phyloP scores from a whole-genome alignment of 306 rosid genomes.

The Gastrolobium villosum region DNA sequence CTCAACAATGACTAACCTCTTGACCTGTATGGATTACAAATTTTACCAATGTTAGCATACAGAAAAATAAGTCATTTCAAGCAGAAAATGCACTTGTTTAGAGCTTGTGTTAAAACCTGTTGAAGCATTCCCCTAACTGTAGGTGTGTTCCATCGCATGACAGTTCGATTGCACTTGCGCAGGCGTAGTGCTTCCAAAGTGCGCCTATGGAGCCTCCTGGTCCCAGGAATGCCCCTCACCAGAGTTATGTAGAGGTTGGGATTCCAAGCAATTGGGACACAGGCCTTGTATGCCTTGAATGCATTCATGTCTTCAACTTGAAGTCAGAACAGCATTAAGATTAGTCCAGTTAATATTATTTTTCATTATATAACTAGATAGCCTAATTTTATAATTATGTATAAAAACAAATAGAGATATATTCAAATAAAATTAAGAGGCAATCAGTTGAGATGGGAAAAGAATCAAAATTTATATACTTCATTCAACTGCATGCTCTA shows the following conservation, averaged over 20 bases:
- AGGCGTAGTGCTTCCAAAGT: constrained; percentile 90
- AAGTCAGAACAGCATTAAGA: constrained; percentile 53
- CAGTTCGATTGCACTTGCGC: constrained; percentile 89
- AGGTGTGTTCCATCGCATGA: constrained; percentile 95
- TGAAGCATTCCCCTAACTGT: constrained; percentile 94
- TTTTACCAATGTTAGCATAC: constrained; percentile 37
- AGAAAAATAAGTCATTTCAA: constrained; percentile 13
- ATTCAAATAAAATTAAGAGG: background rate
- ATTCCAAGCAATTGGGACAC: constrained; percentile 88
- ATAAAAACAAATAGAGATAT: background rate
- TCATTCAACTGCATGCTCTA: background rate
- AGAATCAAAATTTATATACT: background rate
- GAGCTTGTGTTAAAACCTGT: constrained; percentile 64
- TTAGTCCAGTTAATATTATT: background rate
- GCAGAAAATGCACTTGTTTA: constrained; percentile 5
- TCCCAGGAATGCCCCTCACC: constrained; percentile 96
- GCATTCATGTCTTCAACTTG: constrained; percentile 80
- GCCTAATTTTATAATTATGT: background rate
- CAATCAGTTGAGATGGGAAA: background rate
- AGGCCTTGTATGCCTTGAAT: constrained; percentile 87
- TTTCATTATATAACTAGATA: constrained; percentile 21
- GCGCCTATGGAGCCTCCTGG: constrained; percentile 88
- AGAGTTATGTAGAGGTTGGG: constrained; percentile 83
- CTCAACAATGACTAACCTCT: constrained; percentile 87
- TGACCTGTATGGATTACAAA: constrained; percentile 64